Evolutionary conservation across 2,329 filamentous ascomycete genomes (phyloP), one percentile per base, ranked within the genome.

Genomic region (Tolypocladium tropicale): DNA sequence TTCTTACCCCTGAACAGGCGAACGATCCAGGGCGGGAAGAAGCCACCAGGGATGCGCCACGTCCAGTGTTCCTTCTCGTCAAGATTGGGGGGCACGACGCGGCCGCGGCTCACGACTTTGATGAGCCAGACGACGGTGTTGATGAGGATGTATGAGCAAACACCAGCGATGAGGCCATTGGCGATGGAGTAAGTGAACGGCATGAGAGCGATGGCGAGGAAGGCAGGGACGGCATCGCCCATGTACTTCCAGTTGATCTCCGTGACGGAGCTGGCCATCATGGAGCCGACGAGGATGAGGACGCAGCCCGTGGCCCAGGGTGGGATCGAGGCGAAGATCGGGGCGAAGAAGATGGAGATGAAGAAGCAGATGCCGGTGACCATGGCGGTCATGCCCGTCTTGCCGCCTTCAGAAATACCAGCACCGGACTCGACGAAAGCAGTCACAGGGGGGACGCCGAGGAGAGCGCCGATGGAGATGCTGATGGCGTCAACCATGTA

Each of bases 171-270:
- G 18, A 95, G 78, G 52, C 90, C 90, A 65, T 95, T 89, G 14
- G 90, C 89, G 65, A 95, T 94, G 43, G 85, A 89, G 76, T 94
- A 95, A 1, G 88, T 91, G 72, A 95, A 94, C 0, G 90, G 90
- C 90, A 95, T 95, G 58, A 92, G 74, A 56, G 85, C 83, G 60
- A 95, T 87, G 53, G 88, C 91, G 37, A 95, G 75, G 73, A 95
- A 95, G 3, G 90, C 89, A 0, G 90, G 90, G 28, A 95, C 79
- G 1, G 89, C 86, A 68, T 95, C 90, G 54, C 90, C 90, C 58
- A 90, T 77, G 72, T 95, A 95, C 51, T 78, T 77, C 90, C 90
- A 95, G 78, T 95, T 95, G 76, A 95, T 92, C 60, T 94, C 87
- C 18, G 82, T 82, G 14, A 88, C 88, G 1, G 88, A 80, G 59